Conservation (phyloP, 2,329 filamentous ascomycete species). For the Fusarium zealandicum region DNA sequence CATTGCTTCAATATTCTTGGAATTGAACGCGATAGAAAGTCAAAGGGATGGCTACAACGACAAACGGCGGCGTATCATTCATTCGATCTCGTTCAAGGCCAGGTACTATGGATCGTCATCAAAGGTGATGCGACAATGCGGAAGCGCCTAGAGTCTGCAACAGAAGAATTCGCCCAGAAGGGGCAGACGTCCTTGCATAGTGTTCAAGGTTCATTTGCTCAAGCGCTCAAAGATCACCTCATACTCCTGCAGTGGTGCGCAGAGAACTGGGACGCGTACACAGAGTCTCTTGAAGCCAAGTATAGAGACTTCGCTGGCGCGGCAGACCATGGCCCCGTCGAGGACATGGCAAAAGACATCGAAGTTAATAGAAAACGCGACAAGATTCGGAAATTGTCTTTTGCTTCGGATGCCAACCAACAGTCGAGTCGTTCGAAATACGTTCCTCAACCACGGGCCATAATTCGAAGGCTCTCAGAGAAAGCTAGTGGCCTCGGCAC, state of each 20-base stretch:
- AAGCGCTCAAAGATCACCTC: slow-evolving; percentile 5
- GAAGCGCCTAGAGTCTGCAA: neutral
- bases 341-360: neutral
- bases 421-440: neutral
- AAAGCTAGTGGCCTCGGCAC: neutral
- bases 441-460: neutral
- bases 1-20: slow-evolving; percentile 14
- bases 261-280: slow-evolving; percentile 9
- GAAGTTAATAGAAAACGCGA: neutral
- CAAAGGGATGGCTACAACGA: neutral
- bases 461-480: neutral
- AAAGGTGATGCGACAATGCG: slow-evolving; percentile 5
- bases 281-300: neutral
- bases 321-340: neutral
- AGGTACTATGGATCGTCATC: slow-evolving; percentile 1
- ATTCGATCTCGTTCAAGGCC: slow-evolving; percentile 3
- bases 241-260: slow-evolving; percentile 3
- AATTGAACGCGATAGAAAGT: neutral
- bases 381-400: neutral
- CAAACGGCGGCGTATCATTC: slow-evolving; percentile 11
- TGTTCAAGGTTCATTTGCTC: neutral
- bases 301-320: neutral
- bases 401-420: neutral
- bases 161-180: neutral
- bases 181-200: neutral